Evolutionary conservation across 208 protist genomes (phyloP), one percentile per base, ranked within the genome.

Genomic region (Strigomonas galati): DNA sequence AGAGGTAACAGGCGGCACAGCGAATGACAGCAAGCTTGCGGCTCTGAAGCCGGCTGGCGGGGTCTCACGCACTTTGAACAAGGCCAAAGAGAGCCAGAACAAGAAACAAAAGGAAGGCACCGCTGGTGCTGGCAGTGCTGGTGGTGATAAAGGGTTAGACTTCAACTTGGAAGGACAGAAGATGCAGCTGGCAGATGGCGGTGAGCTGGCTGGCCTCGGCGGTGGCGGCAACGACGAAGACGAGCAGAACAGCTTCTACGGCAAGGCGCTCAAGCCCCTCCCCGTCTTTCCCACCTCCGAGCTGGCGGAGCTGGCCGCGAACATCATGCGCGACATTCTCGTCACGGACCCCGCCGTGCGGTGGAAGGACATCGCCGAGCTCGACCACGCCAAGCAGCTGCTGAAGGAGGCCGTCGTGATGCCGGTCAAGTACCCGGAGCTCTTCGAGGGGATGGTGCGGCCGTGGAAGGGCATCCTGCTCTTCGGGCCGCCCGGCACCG

Each of bases 391-490:
- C 23, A 99, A 98, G 76, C 79, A 88, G 31, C 72, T 98, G 35
- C 83, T 99, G 56, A 85, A 94, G 70, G 97, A 99, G 79, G 88
- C 89, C 1, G 88, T 97, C 31, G 88, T 97, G 46, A 93, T 97
- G 87, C 94, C 94, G 24, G 85, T 94, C 17, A 82, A 86, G 66
- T 94, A 95, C 75, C 94, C 94, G 6, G 76, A 90, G 65, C 79
- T 97, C 12, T 98, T 98, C 65, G 78, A 82, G 28, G 94, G 96
- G 32, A 94, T 98, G 26, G 76, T 96, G 27, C 77, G 87, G n/a
- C 98, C 97, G 19, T 98, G 96, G 94, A 97, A 97, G 63, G 97
- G 96, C 9, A 95, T 99, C 57, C 81, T 99, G 0, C 84, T 99
- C 60, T 97, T 98, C 71, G 97, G 97, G 1, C 97, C 97, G 1